Conservation (phyloP, 176 grass and related monocot genomes). For the Hsuehochloa calcarea region DNA sequence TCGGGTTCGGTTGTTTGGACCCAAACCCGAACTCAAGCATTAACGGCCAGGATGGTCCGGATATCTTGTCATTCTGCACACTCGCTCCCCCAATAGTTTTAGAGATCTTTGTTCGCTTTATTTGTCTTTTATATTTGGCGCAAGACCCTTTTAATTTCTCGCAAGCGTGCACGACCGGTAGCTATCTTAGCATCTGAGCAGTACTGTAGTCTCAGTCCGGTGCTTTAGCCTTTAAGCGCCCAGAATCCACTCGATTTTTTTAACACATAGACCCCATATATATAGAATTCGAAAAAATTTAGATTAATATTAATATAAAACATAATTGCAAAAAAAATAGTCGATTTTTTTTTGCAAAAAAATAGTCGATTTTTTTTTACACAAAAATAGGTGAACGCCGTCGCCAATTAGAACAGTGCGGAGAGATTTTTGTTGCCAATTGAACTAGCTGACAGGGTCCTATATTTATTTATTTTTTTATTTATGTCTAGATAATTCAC, state of each 20-base stretch:
- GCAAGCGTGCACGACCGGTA: slow-evolving; percentile 28
- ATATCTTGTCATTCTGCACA: too few species aligned
- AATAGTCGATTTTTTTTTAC: too few species aligned
- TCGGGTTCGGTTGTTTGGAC: not conserved
- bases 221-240: slow-evolving; percentile 3
- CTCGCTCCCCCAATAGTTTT: not conserved
- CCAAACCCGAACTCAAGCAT: not conserved
- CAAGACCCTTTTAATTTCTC: slow-evolving; percentile 5
- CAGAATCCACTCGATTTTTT: not conserved
- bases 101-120: slow-evolving; percentile 13
- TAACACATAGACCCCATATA: not conserved
- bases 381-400: too few species aligned
- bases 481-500: too few species aligned
- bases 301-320: too few species aligned
- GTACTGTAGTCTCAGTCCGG: not conserved
- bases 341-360: too few species aligned
- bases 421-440: too few species aligned
- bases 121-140: not conserved
- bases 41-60: not conserved
- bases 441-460: too few species aligned
- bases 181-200: not conserved
- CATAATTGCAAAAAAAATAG: too few species aligned
- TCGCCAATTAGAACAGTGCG: too few species aligned
- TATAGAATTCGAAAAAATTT: slow-evolving; percentile 29
- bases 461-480: too few species aligned